phyloP scores from a whole-genome alignment of 495 filamentous ascomycete genomes.

The Hyaloscypha bicolor region DNA sequence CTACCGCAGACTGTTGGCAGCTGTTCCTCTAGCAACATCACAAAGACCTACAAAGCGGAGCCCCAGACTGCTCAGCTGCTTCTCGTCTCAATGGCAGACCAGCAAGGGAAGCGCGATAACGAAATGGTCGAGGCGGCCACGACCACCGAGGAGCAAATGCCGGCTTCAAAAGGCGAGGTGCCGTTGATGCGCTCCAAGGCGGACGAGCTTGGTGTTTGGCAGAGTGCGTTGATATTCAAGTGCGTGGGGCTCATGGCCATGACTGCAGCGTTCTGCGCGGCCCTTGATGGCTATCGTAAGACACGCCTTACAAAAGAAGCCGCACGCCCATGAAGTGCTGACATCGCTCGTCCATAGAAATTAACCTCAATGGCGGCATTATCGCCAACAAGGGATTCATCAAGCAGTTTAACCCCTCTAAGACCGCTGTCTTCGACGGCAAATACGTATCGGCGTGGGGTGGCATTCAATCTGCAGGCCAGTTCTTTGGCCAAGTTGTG shows the following conservation, averaged over 20 bases:
- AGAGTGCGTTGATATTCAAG: constrained; percentile 35
- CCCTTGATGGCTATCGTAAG: constrained; percentile 46
- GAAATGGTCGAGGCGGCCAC: background rate
- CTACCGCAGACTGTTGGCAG: background rate
- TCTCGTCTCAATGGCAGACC: background rate
- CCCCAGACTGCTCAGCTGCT: too few relatives aligned
- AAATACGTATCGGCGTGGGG: constrained; percentile 46
- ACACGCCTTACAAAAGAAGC: background rate
- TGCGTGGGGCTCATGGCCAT: constrained; percentile 36
- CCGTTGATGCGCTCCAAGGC: constrained; percentile 35
- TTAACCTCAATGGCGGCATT: constrained; percentile 45
- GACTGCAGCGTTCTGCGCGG: constrained; percentile 43
- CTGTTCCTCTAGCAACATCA: too few relatives aligned
- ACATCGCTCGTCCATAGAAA: constrained; percentile 32
- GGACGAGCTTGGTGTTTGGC: constrained; percentile 40
- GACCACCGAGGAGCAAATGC: background rate
- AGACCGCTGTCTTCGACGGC: constrained; percentile 37
- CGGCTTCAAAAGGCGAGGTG: background rate
- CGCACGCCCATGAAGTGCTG: background rate
- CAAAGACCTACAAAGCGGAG: too few relatives aligned
- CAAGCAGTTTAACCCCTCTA: constrained; percentile 36
- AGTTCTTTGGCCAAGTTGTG: constrained; percentile 31
- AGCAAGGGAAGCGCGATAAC: background rate
- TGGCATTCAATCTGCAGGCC: constrained; percentile 45
- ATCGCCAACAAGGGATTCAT: constrained; percentile 46